Conservation (phyloP, 257 asterid genomes). For the Linderniella brevidens region DNA sequence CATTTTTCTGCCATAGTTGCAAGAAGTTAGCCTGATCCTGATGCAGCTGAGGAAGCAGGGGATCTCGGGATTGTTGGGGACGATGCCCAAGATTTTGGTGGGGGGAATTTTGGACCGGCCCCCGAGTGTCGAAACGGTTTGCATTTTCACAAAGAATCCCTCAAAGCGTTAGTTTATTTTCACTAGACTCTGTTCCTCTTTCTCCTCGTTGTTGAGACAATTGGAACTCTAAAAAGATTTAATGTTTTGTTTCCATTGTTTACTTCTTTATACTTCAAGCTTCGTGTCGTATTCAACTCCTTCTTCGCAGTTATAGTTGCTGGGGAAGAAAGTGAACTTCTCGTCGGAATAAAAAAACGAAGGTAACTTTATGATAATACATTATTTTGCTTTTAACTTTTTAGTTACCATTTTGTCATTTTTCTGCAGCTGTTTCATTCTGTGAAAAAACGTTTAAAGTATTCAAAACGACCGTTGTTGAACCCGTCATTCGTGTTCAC, state of each 20-base stretch:
- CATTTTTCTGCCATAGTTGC: constrained; percentile 27
- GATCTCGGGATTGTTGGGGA: constrained; percentile 87
- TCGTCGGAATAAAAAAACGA: constrained; percentile 84
- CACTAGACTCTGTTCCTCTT: no score
- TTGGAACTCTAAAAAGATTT: neutral
- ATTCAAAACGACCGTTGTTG: no score
- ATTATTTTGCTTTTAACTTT: no score
- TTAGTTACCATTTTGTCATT: no score
- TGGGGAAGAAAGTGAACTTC: constrained; percentile 82
- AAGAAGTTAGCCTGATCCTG: constrained; percentile 55
- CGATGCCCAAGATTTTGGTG: constrained; percentile 61
- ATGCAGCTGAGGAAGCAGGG: constrained; percentile 45
- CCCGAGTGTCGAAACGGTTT: constrained; percentile 70
- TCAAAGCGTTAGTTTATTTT: constrained; percentile 34
- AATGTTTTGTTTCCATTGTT: no score
- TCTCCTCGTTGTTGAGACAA: neutral
- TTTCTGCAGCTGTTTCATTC: no score
- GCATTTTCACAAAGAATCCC: constrained; percentile 91
- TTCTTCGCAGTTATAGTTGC: constrained; percentile 49
- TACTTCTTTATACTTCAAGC: no score
- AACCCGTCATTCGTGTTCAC: constrained; percentile 2
- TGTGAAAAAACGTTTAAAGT: no score
- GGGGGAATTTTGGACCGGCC: constrained; percentile 62
- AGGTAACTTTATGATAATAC: constrained; percentile 27
- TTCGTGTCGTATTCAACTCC: no score